Conservation (phyloP, 2,329 filamentous ascomycete genomes). For the Paracoccidioides lutzii region DNA sequence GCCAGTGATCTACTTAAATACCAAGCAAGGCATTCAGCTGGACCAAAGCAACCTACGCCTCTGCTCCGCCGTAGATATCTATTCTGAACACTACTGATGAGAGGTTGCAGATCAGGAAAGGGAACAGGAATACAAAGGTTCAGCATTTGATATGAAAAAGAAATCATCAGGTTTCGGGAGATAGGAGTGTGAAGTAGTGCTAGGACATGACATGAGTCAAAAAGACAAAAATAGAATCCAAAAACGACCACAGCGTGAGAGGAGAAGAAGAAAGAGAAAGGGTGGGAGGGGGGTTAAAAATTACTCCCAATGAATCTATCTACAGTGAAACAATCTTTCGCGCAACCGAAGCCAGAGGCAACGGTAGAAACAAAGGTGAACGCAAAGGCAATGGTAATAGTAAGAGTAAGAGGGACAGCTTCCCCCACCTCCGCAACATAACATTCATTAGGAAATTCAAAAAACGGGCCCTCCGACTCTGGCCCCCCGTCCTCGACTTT, state of each 20-base stretch:
- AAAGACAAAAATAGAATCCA: background rate
- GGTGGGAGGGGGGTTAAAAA: background rate
- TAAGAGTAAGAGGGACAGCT: background rate
- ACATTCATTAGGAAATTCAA: background rate
- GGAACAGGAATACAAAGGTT: no score
- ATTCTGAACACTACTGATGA: no score
- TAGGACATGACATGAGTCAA: no score
- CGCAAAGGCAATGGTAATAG: background rate
- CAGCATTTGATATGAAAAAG: no score
- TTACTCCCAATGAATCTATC: background rate
- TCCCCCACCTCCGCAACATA: background rate
- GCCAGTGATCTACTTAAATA: no score
- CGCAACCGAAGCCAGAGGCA: background rate
- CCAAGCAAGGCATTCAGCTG: no score
- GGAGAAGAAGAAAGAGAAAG: background rate
- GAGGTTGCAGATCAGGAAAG: no score
- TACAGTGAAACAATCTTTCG: background rate
- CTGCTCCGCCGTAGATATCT: no score
- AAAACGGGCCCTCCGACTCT: background rate
- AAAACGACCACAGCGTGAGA: background rate
- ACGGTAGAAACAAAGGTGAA: background rate
- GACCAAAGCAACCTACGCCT: no score
- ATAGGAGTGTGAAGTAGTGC: no score
- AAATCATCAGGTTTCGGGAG: no score
- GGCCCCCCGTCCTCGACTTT: background rate